Evolutionary conservation across 306 rosid genomes (phyloP), one percentile per base, ranked within the genome.

Genomic region (Cucurbita argyrosperma): DNA sequence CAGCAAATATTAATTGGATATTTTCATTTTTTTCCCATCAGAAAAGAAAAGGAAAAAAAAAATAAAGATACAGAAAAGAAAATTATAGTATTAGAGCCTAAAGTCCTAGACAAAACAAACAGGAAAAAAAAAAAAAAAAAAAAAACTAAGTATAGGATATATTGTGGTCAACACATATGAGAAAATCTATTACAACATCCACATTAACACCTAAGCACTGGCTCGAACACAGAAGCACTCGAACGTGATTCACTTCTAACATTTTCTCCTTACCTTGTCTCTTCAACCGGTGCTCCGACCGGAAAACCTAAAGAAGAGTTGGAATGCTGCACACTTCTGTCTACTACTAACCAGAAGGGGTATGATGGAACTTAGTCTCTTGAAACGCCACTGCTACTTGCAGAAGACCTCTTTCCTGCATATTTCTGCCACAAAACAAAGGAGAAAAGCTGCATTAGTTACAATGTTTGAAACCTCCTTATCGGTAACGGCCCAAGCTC

Each of bases 371-470:
- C 74, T 79, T 85, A 87, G 83, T 82, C 79, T 71, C 80, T 53
- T 11, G 65, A 73, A 40, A 43, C 14, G 80, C 82, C 82, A 70
- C 85, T 77, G 75, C 84, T 84, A 52, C 80, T 73, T 10, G 80
- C 76, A 55, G 72, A 83, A 38, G 77, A 63, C 78, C 78, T 79
- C 80, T 81, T 85, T 53, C 88, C 85, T 0, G 83, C 51, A 75
- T 89, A 87, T 71, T 53, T 89, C 96, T 87, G 80, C 53, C 76
- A 85, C 60, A 16, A 80, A 50, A 6, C 38, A 74, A 51, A 75
- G 26, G 72, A 38, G 26, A 79, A 35, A 45, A 76, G 74, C 54
- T 38, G 79, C 6, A 70, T 26, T 26, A 16, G 76, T 52, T 72
- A 54, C 51, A 72, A 12, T 53, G 50, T 23, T 68, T 46, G 19